A percentile compares a stretch with the other conserved stretches of the same genome.
phyloP scores from a whole-genome alignment of 2,329 filamentous ascomycete genomes.

The Hypoxylon sp. region DNA sequence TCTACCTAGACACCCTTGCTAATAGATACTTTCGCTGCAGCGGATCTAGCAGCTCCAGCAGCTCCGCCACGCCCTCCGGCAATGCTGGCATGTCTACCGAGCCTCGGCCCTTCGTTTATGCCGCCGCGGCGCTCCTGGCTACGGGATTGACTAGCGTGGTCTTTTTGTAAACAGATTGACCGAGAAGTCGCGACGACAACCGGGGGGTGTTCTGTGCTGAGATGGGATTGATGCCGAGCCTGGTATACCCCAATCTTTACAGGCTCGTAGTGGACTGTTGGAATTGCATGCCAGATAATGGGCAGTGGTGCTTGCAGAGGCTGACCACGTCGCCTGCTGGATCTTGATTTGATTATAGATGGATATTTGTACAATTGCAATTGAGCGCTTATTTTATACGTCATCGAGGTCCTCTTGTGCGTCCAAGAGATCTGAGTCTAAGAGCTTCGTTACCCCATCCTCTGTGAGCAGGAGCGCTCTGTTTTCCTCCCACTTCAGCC shows the following conservation, averaged over 20 bases:
- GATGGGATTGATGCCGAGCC: slow-evolving; percentile 21
- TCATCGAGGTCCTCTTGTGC: slow-evolving; percentile 23
- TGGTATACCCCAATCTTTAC: slow-evolving; percentile 37
- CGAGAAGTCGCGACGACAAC: slow-evolving; percentile 4
- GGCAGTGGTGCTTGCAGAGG: slow-evolving; percentile 24
- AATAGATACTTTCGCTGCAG: slow-evolving; percentile 21
- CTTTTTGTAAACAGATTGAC: slow-evolving; percentile 34
- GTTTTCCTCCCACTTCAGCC: slow-evolving; percentile 80
- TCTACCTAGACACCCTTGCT: neutral
- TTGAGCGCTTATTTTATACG: slow-evolving; percentile 33
- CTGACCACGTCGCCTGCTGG: slow-evolving; percentile 4
- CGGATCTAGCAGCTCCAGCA: slow-evolving; percentile 27
- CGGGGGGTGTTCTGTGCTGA: slow-evolving; percentile 3
- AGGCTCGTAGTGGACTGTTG: slow-evolving; percentile 19
- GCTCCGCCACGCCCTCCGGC: slow-evolving; percentile 23
- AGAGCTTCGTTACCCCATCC: slow-evolving; percentile 45
- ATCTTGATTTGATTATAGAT: slow-evolving; percentile 29
- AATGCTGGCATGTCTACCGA: slow-evolving; percentile 35
- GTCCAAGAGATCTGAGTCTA: slow-evolving; percentile 30
- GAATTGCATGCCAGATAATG: slow-evolving; percentile 25
- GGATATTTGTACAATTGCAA: slow-evolving; percentile 38
- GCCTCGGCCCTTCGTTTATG: slow-evolving; percentile 40
- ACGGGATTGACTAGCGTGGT: slow-evolving; percentile 43
- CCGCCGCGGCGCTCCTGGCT: slow-evolving; percentile 40
- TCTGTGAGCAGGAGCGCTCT: slow-evolving; percentile 51